These are phyloP conservation scores for Saturnispora saitoi DNA, from an alignment of 805 yeast genomes.

Conservation along the genomic window DNA sequence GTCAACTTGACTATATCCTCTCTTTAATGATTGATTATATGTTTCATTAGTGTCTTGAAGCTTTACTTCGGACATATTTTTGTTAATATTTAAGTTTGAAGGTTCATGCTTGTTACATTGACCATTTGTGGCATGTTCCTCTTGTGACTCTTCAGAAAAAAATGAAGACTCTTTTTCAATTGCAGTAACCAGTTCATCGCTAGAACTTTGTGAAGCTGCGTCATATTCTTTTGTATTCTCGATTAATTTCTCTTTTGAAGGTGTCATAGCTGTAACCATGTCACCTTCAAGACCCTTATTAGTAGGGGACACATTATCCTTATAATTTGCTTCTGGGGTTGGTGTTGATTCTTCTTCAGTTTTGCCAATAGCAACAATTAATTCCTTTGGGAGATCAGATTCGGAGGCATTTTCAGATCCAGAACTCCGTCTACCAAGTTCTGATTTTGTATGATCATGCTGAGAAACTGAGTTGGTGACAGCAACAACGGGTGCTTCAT, in stretches of 20 bases:
- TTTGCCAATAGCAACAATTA: background rate
- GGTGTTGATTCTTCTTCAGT: background rate
- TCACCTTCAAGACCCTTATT: no score
- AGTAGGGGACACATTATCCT: background rate
- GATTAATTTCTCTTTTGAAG: background rate
- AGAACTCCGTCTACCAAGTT: background rate
- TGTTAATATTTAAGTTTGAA: background rate
- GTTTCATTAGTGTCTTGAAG: background rate
- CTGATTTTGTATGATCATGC: background rate
- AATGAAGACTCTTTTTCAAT: background rate
- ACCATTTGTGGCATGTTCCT: background rate
- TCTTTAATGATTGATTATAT: background rate
- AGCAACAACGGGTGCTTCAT: conserved; percentile 1
- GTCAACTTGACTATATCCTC: conserved; percentile 6
- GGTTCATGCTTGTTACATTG: background rate
- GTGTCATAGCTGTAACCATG: background rate
- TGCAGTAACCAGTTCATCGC: background rate
- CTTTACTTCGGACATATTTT: background rate
- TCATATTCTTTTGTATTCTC: background rate
- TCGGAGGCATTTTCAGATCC: background rate
- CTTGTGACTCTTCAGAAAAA: background rate
- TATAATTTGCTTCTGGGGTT: background rate
- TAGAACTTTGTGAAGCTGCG: background rate
- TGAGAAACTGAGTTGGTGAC: background rate
- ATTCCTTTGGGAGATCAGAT: background rate